Base-by-base conservation (phyloP, 306 rosid genomes). In the Senna tora region DNA sequence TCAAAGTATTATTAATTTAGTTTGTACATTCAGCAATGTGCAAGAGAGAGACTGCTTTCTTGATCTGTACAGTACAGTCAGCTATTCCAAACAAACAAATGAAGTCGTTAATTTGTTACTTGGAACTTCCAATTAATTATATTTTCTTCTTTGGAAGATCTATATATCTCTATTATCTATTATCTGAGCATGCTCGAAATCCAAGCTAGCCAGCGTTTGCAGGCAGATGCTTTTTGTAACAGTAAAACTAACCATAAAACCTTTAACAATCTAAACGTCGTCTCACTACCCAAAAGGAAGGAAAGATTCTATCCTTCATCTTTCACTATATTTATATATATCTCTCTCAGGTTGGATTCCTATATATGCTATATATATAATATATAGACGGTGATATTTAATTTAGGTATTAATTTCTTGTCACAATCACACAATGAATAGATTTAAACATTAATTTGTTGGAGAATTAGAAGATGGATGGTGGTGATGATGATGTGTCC, bases 181-280 rank as follows among this genome's bases (percentile, higher is more conserved):
- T n/a, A n/a, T n/a, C 45, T 43, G 57, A 80, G 64, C 55, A 47
- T 22, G 69, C 69, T 55, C 50, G 51, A 57, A 69, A 53, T 68
- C 68, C 57, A 75, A 80, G n/a, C n/a, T n/a, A n/a, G n/a, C n/a
- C n/a, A n/a, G 9, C 9, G 30, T 3, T 1, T 25, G 38, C 19
- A 25, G 5, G 12, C 9, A 42, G 21, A 55, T 63, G 65, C 72
- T 70, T 32, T 32, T 57, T 20, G 30, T 3, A 25, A 25, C 30
- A 25, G 49, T 21, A 16, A 63, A 41, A 36, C 64, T 14, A 73
- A 17, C 17, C 46, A 19, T 8, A 32, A 28, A n/a, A n/a, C n/a
- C 20, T 41, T n/a, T 59, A 16, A 4, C 33, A 13, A 45, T 45
- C 14, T 10, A 41, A 10, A 9, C 14, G 3, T 41, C 14, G 3